Evolutionary conservation across 2,329 filamentous ascomycete genomes (phyloP), one percentile per base, ranked within the genome.

Genomic region (Ophiosphaerella herpotricha): DNA sequence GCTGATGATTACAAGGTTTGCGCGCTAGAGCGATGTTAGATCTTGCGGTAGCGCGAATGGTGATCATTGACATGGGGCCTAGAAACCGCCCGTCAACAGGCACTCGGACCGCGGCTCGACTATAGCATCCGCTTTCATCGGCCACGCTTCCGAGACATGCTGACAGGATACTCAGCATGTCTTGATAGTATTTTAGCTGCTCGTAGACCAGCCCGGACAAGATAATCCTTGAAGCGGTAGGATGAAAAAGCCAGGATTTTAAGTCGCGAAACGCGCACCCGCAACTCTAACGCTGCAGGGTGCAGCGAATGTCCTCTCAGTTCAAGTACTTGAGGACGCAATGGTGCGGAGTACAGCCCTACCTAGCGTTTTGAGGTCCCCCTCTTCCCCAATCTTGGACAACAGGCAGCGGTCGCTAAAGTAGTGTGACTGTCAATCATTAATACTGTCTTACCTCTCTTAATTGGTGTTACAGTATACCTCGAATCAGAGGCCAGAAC

Each of bases 401-500:
- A 48, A 53, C 40, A 58, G 37, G 35, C 34, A 49, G 52, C 46
- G 48, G 50, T 51, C 61, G 56, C 63, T 65, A 63, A 65, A 61
- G 61, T 60, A 57, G 32, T 53, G 33, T 46, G 40, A 32, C 42
- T 51, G 52, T 48, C 40, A 55, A 43, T 35, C 49, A 41, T 48
- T 40, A 58, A 48, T 48, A 40, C 53, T 26, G 44, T 49, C 37
- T 5, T 26, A 34, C 21, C 38, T 26, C 38, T 53, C 46, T 43
- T 46, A 32, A 16, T 46, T 43, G 51, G 48, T 31, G 44, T 42
- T 49, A 40, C 18, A 57, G 61, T 55, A 37, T 32, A 31, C 44
- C 41, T 36, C 54, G 45, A 60, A 60, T 60, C 48, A 54, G 33
- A 39, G 18, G 32, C 9, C 37, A 18, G 7, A 39, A 8, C 35